Base-by-base conservation (phyloP, 306 rosid genomes). In the Erythrophleum fordii region DNA sequence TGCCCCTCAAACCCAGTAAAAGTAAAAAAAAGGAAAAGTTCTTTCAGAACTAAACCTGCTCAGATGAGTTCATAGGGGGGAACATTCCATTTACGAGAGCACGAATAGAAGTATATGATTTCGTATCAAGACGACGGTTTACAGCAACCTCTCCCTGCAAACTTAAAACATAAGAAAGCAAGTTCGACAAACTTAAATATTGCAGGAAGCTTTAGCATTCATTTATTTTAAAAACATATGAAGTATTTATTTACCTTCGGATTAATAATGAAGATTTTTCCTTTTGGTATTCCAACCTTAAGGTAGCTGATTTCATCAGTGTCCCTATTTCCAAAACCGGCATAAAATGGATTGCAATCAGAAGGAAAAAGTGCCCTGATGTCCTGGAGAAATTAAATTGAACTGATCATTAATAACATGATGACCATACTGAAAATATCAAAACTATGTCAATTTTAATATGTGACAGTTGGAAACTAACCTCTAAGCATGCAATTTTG, bases 401-500 rank as follows among this genome's bases (percentile, higher is more conserved):
- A 59, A 69, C 17, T 45, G 23, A 46, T 77, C 53, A 31, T 76
- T 29, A 83, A 77, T 28, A 31, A 73, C 20, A 55, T 22, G 26
- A 70, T 77, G n/a, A 78, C n/a, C 44, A 72, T 28, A 42, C 46
- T 58, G 64, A 75, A 83, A 73, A 39, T 37, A 52, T 53, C 46
- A 52, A 46, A 72, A 53, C 66, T 20, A 61, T 64, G 41, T 77
- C 69, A 77, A 60, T 4, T 80, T 72, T 35, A 64, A 84, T 18
- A 51, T 7, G 62, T 46, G 44, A 55, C 11, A 34, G 86, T 26
- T 16, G 65, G 75, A 84, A 85, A 76, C 90, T 73, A 70, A 96
- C 99, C 98, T 93, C 95, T 83, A 96, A 88, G 85, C 99, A 96
- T 41, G 91, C 84, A 72, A 96, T 93, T 89, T 96, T 96, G 95